Evolutionary conservation across 768 basidiomycete species (phyloP).

Genomic region (Boletus sensibilis): DNA sequence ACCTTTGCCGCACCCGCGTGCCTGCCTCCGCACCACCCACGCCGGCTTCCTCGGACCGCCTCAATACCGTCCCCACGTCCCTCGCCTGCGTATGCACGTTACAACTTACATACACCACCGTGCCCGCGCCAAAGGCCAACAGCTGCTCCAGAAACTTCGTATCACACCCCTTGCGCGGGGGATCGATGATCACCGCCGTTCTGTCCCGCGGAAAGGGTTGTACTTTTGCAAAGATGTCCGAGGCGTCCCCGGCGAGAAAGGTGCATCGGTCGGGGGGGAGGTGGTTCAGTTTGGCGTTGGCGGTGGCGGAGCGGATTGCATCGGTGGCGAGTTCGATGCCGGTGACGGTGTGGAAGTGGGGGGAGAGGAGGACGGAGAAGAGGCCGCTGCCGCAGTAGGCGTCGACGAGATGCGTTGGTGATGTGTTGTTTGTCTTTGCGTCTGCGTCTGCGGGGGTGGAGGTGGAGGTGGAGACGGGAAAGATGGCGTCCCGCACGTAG

Average conservation of each 20-base stretch:
- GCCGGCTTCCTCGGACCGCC: constrained; percentile 40
- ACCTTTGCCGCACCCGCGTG: constrained; percentile 41
- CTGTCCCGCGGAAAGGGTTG: constrained; percentile 58
- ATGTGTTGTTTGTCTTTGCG: not conserved
- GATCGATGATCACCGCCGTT: constrained; percentile 81
- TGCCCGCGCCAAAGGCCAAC: constrained; percentile 60
- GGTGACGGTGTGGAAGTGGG: constrained; percentile 69
- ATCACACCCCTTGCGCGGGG: constrained; percentile 94
- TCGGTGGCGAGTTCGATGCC: constrained; percentile 85
- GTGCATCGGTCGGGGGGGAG: constrained; percentile 54
- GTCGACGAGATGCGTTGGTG: constrained; percentile 87
- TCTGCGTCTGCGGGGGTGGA: constrained; percentile 17
- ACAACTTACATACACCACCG: constrained; percentile 89
- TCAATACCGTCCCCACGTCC: constrained; percentile 74
- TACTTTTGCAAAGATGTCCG: constrained; percentile 76
- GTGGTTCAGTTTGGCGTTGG: constrained; percentile 64
- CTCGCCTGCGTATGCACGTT: constrained; percentile 93
- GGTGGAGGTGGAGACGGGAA: constrained; percentile 34
- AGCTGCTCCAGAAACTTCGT: constrained; percentile 75
- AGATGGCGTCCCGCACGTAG: constrained; percentile 78
- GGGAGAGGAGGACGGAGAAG: constrained; percentile 81
- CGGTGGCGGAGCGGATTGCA: constrained; percentile 65
- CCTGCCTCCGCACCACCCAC: constrained; percentile 37
- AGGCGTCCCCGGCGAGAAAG: constrained; percentile 82
- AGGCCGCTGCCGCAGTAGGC: constrained; percentile 91